A percentile compares a stretch with the other conserved stretches of the same genome.
Conservation (phyloP, 169 alveolate species). For the Cryptosporidium baileyi region DNA sequence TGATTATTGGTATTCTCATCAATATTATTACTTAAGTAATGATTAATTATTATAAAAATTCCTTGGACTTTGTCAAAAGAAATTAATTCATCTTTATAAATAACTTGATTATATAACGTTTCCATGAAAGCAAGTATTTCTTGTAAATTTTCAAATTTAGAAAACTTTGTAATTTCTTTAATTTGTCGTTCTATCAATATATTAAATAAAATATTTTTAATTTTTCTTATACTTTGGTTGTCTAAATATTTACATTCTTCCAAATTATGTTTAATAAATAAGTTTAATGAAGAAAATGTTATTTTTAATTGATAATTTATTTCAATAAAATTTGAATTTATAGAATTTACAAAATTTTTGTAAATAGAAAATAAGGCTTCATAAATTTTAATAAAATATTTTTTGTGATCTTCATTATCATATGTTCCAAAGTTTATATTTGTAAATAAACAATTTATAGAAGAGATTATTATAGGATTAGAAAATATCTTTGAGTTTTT, state of each 20-base stretch:
- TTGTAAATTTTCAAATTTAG: background rate
- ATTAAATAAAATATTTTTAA: slow-evolving; percentile 4
- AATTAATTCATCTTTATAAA: background rate
- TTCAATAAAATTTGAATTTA: background rate
- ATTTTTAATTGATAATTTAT: background rate
- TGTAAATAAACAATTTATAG: slow-evolving; percentile 23
- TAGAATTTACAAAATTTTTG: background rate
- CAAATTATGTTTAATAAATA: slow-evolving; percentile 10
- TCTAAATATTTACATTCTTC: slow-evolving; percentile 2
- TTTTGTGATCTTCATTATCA: background rate
- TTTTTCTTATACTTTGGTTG: background rate
- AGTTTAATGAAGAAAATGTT: slow-evolving; percentile 3
- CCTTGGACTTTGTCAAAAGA: background rate
- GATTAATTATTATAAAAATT: background rate
- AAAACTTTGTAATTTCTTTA: background rate
- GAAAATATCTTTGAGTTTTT: background rate
- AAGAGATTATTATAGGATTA: slow-evolving; percentile 22
- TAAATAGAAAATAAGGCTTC: background rate
- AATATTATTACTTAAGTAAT: background rate
- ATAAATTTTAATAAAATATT: background rate
- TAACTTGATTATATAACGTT: slow-evolving; percentile 2
- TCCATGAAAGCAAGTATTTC: slow-evolving; percentile 10
- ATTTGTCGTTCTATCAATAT: background rate
- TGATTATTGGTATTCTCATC: background rate
- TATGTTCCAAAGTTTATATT: background rate